phyloP scores from a whole-genome alignment of 768 basidiomycete genomes.

The Mycena albidolilacea region DNA sequence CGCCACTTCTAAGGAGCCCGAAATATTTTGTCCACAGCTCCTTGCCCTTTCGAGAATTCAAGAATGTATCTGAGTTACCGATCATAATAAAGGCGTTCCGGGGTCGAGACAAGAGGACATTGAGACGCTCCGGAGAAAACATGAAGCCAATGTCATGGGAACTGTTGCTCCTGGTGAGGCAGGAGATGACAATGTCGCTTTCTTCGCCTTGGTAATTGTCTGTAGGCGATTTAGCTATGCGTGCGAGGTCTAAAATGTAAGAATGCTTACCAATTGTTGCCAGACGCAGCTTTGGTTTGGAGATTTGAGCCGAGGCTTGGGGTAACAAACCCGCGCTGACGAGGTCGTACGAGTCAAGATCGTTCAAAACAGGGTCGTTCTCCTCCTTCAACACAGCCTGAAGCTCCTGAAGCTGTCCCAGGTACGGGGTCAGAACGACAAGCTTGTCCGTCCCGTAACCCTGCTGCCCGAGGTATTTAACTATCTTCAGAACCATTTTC shows the following conservation, averaged over 20 bases:
- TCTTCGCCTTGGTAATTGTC: conserved; percentile 88
- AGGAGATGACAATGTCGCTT: conserved; percentile 75
- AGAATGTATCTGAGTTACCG: conserved; percentile 75
- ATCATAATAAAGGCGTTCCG: conserved; percentile 76
- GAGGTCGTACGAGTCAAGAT: conserved; percentile 73
- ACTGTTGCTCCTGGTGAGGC: conserved; percentile 73
- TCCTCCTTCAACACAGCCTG: conserved; percentile 60
- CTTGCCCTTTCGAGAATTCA: conserved; percentile 62
- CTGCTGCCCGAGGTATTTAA: conserved; percentile 77
- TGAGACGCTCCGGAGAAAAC: conserved; percentile 77
- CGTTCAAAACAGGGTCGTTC: conserved; percentile 73
- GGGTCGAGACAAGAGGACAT: conserved; percentile 79
- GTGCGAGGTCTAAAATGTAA: not conserved
- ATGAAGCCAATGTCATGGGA: conserved; percentile 78
- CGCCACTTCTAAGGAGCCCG: conserved; percentile 54
- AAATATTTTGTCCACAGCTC: conserved; percentile 69
- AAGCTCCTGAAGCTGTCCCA: conserved; percentile 74
- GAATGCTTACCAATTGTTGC: conserved; percentile 72
- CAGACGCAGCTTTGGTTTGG: conserved; percentile 66
- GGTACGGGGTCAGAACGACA: conserved; percentile 78
- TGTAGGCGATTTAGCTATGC: conserved; percentile 1
- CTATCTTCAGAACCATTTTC: conserved; percentile 75
- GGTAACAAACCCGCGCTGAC: conserved; percentile 69
- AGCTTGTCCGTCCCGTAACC: conserved; percentile 74
- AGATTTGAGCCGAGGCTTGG: conserved; percentile 52